Percentiles rank a stretch among this genome's conserved stretches.
Evolutionary conservation across 208 protist species (phyloP).

Genomic region (Crithidia fasciculata): DNA sequence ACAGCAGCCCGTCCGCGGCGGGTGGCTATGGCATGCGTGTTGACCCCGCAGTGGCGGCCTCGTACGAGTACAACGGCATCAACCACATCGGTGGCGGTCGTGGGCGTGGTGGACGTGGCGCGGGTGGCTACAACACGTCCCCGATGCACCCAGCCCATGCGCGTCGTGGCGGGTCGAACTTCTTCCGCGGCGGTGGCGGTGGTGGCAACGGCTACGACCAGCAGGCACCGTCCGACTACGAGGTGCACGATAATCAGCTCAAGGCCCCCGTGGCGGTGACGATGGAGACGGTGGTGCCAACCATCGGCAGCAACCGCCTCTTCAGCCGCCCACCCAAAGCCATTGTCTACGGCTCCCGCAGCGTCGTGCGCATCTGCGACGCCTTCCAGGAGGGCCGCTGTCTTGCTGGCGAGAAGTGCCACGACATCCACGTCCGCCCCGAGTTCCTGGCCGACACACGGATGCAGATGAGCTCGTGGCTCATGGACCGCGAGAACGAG

Average conservation of each 20-base stretch:
- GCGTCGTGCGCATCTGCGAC: slow-evolving; percentile 62
- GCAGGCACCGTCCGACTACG: slow-evolving; percentile 38
- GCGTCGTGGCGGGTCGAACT: neutral
- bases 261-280: slow-evolving; percentile 68
- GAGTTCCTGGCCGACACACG: slow-evolving; percentile 60
- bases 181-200: neutral
- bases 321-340: slow-evolving; percentile 49
- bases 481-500: slow-evolving; percentile 55
- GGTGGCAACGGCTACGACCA: slow-evolving; percentile 12
- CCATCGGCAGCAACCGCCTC: slow-evolving; percentile 58
- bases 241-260: slow-evolving; percentile 75
- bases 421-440: slow-evolving; percentile 66
- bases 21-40: slow-evolving; percentile 11
- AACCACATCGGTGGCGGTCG: neutral
- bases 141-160: no score
- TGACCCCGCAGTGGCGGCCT: slow-evolving; percentile 13
- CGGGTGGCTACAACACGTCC: neutral
- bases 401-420: slow-evolving; percentile 42
- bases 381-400: slow-evolving; percentile 67
- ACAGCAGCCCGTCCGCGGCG: neutral
- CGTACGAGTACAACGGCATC: slow-evolving; percentile 22
- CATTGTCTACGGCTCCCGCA: slow-evolving; percentile 47
- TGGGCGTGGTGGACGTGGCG: neutral
- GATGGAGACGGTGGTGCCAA: slow-evolving; percentile 47
- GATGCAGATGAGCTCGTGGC: slow-evolving; percentile 64